Evolutionary conservation across 805 yeast genomes (phyloP).

Genomic region (Saccharomycopsis sp.): DNA sequence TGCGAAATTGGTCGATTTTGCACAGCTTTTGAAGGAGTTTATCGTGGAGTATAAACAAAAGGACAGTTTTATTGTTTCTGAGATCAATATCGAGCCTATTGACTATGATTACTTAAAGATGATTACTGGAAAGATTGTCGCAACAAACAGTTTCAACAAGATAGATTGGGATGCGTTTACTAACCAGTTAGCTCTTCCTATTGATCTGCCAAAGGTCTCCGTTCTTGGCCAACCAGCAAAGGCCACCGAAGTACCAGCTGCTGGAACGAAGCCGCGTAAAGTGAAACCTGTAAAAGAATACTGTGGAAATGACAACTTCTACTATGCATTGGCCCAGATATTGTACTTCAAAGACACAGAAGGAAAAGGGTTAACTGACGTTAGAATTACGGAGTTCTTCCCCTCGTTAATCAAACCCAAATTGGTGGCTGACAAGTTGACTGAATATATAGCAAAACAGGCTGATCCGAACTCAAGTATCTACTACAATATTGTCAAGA

Average conservation of each 20-base stretch:
- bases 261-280: not conserved
- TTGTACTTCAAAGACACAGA: conserved; percentile 10
- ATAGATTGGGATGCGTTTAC: not conserved
- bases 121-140: conserved; percentile 1
- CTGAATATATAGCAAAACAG: conserved; percentile 1
- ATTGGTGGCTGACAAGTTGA: conserved; percentile 1
- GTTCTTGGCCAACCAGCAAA: not conserved
- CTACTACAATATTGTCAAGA: conserved; percentile 10
- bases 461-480: not conserved
- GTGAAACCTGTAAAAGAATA: conserved; percentile 10
- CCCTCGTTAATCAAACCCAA: not conserved
- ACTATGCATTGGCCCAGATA: conserved; percentile 1
- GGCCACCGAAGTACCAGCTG: not conserved
- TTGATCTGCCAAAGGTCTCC: not conserved
- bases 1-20: not conserved
- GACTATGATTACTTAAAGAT: conserved; percentile 18
- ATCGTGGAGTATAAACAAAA: not conserved
- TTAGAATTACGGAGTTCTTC: conserved; percentile 4
- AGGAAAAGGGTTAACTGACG: conserved; percentile 5
- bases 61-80: conserved; percentile 1
- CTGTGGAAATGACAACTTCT: not conserved
- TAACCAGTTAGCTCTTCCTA: not conserved
- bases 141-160: not conserved
- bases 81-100: conserved; percentile 18
- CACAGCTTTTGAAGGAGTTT: not conserved